Evolutionary conservation across 805 yeast genomes (phyloP).

Genomic region (Hanseniaspora lachancei): DNA sequence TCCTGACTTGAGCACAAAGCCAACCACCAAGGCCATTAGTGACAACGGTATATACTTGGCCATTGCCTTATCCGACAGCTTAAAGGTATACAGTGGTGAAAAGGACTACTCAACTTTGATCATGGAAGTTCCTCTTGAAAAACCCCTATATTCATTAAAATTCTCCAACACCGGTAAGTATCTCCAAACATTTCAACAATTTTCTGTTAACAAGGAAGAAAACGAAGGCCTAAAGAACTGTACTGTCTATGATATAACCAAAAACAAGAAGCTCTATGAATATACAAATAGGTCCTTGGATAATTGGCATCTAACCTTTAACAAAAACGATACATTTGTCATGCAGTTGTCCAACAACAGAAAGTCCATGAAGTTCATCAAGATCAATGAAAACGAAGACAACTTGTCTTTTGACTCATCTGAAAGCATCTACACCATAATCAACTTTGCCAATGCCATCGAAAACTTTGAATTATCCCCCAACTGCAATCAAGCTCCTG

Average conservation of each 20-base stretch:
- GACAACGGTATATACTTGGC: slow-evolving; percentile 29
- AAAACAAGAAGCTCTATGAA: slow-evolving; percentile 25
- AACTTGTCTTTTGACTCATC: slow-evolving; percentile 45
- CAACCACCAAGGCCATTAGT: slow-evolving; percentile 22
- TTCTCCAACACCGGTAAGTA: slow-evolving; percentile 83
- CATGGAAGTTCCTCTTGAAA: slow-evolving; percentile 28
- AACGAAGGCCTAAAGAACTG: slow-evolving; percentile 62
- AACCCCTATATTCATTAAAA: slow-evolving; percentile 64
- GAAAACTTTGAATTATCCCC: slow-evolving; percentile 56
- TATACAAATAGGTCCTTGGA: slow-evolving; percentile 72
- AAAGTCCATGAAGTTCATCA: slow-evolving; percentile 25
- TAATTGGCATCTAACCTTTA: slow-evolving; percentile 51
- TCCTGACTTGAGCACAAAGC: slow-evolving; percentile 13
- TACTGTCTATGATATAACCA: slow-evolving; percentile 50
- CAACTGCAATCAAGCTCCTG: slow-evolving; percentile 58
- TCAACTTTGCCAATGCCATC: slow-evolving; percentile 15
- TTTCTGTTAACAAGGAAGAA: slow-evolving; percentile 58
- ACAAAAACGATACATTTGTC: slow-evolving; percentile 26
- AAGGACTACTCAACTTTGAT: slow-evolving; percentile 17
- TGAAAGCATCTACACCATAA: slow-evolving; percentile 36
- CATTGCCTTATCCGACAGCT: slow-evolving; percentile 15
- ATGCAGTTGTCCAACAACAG: slow-evolving; percentile 17
- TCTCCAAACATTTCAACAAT: slow-evolving; percentile 82
- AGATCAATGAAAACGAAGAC: slow-evolving; percentile 36
- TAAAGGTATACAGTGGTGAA: slow-evolving; percentile 22